Conservation (phyloP, 2,329 filamentous ascomycete genomes). For the Cladophialophora psammophila region DNA sequence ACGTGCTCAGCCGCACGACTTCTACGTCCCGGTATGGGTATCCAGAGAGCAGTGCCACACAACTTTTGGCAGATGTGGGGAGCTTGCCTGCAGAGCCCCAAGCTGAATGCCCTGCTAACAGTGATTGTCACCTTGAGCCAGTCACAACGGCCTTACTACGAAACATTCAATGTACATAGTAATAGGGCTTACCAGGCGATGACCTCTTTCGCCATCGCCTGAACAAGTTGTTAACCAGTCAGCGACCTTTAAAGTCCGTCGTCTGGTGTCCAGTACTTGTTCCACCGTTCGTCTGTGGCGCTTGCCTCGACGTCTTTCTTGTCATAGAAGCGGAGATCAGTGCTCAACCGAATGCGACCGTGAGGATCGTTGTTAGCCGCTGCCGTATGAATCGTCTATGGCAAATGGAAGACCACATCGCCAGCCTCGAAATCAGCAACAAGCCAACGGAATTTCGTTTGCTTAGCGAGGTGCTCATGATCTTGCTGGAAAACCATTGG, state of each 20-base stretch:
- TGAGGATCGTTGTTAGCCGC: slow-evolving; percentile 51
- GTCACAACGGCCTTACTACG: background rate
- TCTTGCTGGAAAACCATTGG: slow-evolving; percentile 23
- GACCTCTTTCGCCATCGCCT: background rate
- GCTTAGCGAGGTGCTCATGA: slow-evolving; percentile 17
- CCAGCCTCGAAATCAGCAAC: slow-evolving; percentile 49
- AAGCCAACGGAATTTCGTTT: slow-evolving; percentile 43
- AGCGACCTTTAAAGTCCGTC: slow-evolving; percentile 43
- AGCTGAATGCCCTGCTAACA: background rate
- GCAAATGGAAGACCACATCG: slow-evolving; percentile 55
- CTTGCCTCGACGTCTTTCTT: slow-evolving; percentile 43
- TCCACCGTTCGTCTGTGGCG: slow-evolving; percentile 47
- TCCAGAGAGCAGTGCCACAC: background rate
- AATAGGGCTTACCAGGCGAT: background rate
- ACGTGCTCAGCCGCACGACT: background rate
- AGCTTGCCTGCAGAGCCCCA: background rate
- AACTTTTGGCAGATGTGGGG: background rate
- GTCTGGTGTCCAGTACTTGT: slow-evolving; percentile 48
- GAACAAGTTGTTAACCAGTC: background rate
- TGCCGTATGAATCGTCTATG: slow-evolving; percentile 53
- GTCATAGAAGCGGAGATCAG: slow-evolving; percentile 52
- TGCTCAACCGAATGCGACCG: slow-evolving; percentile 51
- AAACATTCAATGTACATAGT: background rate
- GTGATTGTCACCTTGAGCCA: background rate
- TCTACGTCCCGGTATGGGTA: background rate